These are phyloP conservation scores for Annulohypoxylon maeteangense DNA, from an alignment of 495 filamentous ascomycete species.

Conservation along the genomic window DNA sequence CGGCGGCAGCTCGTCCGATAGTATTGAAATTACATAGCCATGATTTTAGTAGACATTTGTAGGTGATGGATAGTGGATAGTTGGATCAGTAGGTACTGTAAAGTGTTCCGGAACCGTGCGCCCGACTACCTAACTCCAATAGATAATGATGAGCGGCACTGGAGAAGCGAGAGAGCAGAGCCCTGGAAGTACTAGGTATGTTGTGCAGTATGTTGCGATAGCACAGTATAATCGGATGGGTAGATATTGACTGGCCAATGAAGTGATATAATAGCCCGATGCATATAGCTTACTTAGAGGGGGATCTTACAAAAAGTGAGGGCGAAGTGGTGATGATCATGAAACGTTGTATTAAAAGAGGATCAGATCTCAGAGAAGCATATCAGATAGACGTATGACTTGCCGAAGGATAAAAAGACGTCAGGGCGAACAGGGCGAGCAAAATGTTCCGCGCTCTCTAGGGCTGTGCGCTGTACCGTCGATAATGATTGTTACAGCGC, in stretches of 20 bases:
- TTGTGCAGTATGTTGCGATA: conserved; percentile 5
- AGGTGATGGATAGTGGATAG: conserved; percentile 9
- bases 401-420: conserved; percentile 26
- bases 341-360: conserved; percentile 46
- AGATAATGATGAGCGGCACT: neutral
- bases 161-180: neutral
- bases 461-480: neutral
- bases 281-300: neutral
- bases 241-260: conserved; percentile 20
- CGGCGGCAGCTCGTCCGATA: conserved; percentile 24
- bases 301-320: conserved; percentile 7
- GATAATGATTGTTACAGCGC: conserved; percentile 2
- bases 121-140: neutral
- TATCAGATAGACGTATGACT: conserved; percentile 41
- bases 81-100: neutral
- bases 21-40: conserved; percentile 15
- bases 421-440: conserved; percentile 21
- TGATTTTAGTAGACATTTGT: too few species aligned
- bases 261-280: neutral
- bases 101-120: neutral
- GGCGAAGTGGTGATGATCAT: conserved; percentile 43
- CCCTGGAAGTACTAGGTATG: neutral
- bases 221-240: conserved; percentile 1
- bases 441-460: neutral
- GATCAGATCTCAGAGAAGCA: conserved; percentile 36